A percentile compares a stretch with the other conserved stretches of the same genome.
These are phyloP conservation scores for Penicillium simplicissimum DNA, from an alignment of 495 filamentous ascomycete genomes.

Conservation along the genomic window DNA sequence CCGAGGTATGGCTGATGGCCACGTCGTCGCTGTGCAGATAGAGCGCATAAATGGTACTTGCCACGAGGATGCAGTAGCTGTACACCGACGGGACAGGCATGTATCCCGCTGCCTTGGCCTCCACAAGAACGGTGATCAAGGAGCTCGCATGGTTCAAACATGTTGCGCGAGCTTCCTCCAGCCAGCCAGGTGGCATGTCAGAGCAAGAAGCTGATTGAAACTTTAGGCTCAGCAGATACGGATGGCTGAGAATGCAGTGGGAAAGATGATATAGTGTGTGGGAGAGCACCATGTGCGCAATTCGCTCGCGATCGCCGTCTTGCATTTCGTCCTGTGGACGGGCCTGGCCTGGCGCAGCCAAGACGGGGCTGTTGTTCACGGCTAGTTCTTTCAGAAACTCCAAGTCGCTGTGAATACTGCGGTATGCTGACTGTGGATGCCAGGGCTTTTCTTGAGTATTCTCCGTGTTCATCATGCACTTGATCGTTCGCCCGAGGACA, in stretches of 20 bases:
- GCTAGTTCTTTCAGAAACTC: slow-evolving; percentile 27
- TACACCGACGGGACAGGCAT: slow-evolving; percentile 26
- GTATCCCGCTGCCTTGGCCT: slow-evolving; percentile 30
- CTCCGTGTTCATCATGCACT: slow-evolving; percentile 27
- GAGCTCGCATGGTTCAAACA: slow-evolving; percentile 18
- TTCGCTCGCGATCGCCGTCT: slow-evolving; percentile 20
- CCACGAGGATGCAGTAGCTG: slow-evolving; percentile 30
- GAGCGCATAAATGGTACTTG: slow-evolving; percentile 29
- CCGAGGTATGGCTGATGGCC: slow-evolving; percentile 15
- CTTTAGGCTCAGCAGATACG: slow-evolving; percentile 26
- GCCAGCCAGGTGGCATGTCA: slow-evolving; percentile 16
- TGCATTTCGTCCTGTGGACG: slow-evolving; percentile 5
- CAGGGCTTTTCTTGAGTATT: slow-evolving; percentile 20
- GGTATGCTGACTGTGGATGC: slow-evolving; percentile 24
- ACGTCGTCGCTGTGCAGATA: slow-evolving; percentile 17
- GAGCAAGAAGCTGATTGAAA: slow-evolving; percentile 4
- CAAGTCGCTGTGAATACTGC: slow-evolving; percentile 20
- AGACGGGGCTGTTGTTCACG: slow-evolving; percentile 15
- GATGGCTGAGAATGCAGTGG: slow-evolving; percentile 35
- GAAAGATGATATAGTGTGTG: slow-evolving; percentile 28
- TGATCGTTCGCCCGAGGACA: slow-evolving; percentile 25
- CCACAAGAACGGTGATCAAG: slow-evolving; percentile 25
- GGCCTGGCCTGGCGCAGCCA: slow-evolving; percentile 10
- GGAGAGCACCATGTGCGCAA: slow-evolving; percentile 29
- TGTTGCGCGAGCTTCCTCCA: slow-evolving; percentile 14